Evolutionary conservation across 2,329 filamentous ascomycete species (phyloP).

Genomic region (Bipolaris gigantea): DNA sequence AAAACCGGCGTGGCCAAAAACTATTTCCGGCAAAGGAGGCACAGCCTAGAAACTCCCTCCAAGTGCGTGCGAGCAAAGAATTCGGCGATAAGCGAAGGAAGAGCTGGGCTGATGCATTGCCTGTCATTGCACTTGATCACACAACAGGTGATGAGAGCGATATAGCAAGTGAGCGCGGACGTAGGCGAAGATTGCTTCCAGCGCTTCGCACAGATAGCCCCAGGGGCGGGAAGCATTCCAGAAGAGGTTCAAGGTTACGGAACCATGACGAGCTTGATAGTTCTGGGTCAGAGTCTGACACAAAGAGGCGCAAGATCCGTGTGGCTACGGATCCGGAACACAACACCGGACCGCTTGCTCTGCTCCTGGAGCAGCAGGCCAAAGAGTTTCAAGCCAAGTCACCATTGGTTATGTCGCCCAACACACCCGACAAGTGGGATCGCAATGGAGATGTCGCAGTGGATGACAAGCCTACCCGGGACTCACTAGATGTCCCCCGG

Average conservation of each 20-base stretch:
- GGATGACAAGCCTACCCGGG: conserved; percentile 20
- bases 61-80: conserved; percentile 40
- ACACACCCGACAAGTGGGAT: conserved; percentile 48
- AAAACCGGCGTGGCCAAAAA: conserved; percentile 74
- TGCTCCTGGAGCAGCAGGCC: conserved; percentile 51
- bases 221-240: conserved; percentile 34
- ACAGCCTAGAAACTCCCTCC: conserved; percentile 32
- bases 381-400: conserved; percentile 40
- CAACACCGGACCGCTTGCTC: conserved; percentile 52
- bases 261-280: conserved; percentile 35
- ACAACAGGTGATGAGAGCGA: conserved; percentile 44
- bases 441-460: conserved; percentile 24
- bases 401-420: conserved; percentile 47
- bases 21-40: conserved; percentile 58
- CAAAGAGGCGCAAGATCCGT: conserved; percentile 54
- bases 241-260: conserved; percentile 32
- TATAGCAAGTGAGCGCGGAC: conserved; percentile 41
- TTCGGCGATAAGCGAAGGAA: conserved; percentile 36
- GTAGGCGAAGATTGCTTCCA: conserved; percentile 39
- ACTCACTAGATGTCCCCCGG: conserved; percentile 30
- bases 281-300: conserved; percentile 51
- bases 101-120: conserved; percentile 39
- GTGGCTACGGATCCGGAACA: conserved; percentile 50
- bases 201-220: conserved; percentile 40
- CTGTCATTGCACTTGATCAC: conserved; percentile 31